These are phyloP conservation scores for Grigorovia jiainica DNA, from an alignment of 805 yeast species.

Conservation along the genomic window DNA sequence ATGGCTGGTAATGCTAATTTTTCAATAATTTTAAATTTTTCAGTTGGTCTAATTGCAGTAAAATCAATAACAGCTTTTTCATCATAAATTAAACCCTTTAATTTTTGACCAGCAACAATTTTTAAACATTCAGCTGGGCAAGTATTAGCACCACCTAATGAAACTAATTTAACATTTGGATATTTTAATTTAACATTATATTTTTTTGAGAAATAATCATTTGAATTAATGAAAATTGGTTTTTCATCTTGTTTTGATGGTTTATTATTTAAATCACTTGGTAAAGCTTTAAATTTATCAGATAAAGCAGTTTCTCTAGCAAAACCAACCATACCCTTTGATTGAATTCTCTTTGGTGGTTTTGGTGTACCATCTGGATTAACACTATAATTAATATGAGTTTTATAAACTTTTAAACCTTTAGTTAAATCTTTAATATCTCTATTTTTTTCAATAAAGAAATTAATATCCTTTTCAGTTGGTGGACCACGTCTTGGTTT, in stretches of 20 bases:
- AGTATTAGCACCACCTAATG: slow-evolving; percentile 13
- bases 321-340: slow-evolving; percentile 13
- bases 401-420: slow-evolving; percentile 16
- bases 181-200: slow-evolving; percentile 14
- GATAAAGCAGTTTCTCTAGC: slow-evolving; percentile 17
- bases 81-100: slow-evolving; percentile 13
- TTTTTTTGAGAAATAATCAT: slow-evolving; percentile 11
- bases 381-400: slow-evolving; percentile 17
- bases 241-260: slow-evolving; percentile 6
- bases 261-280: slow-evolving; percentile 9
- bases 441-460: slow-evolving; percentile 11
- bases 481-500: slow-evolving; percentile 1
- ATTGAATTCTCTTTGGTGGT: slow-evolving; percentile 10
- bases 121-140: slow-evolving; percentile 17
- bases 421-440: slow-evolving; percentile 11
- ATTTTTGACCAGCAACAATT: slow-evolving; percentile 18
- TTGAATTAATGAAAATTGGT: slow-evolving; percentile 8
- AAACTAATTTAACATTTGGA: slow-evolving; percentile 14
- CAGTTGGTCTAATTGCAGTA: slow-evolving; percentile 15
- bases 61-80: slow-evolving; percentile 13
- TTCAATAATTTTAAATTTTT: slow-evolving; percentile 12
- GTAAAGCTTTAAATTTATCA: slow-evolving; percentile 9
- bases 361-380: slow-evolving; percentile 15
- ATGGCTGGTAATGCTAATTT: slow-evolving; percentile 15
- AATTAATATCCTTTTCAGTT: slow-evolving; percentile 12